Base-by-base conservation (phyloP, 345 rosid genomes). In the Erodium maritimum region DNA sequence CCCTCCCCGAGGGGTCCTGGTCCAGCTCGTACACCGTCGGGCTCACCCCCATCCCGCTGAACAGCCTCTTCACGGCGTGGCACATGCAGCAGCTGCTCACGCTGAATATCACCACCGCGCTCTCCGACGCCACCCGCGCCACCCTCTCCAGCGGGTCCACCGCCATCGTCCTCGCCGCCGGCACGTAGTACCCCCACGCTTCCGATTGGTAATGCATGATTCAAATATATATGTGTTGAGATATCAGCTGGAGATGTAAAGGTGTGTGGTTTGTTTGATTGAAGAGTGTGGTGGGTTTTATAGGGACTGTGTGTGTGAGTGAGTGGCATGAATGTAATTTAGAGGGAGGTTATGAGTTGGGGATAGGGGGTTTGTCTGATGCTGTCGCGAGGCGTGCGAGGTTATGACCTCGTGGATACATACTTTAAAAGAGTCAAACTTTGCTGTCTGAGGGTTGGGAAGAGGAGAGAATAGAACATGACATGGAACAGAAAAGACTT, bases 21-120 rank as follows among this genome's bases (percentile, higher is more conserved):
- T 37, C 46, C 11, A 37, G 46, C 46, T 37, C 46, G 46, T 37
- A 12, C 11, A 37, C 46, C 11, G 46, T 11, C 11, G 46, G 46
- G 46, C 14, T 37, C 11, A 50, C 50, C 25, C 12, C 16, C 19
- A 45, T 10, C 16, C 19, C 50, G 57, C 37, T 23, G 20, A 51
- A 25, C 57, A 37, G 59, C 50, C 54, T 37, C 48, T 57, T 45
- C 60, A 8, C 52, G 23, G 5, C 57, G 22, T 22, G 17, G 50
- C 42, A n/a, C 54, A 46, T 25, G 62, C 66, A 55, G 59, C 68
- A 53, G 17, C 13, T 37, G 46, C 46, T 37, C 46, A 37, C 46
- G 46, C 46, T 37, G 46, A 37, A 37, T 37, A 37, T 37, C 46
- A 37, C 46, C 46, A 37, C 46, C 46, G 46, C 46, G 46, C 46